Evolutionary conservation across 176 grass and related monocot species (phyloP).

Genomic region (Neostapfia colusana): DNA sequence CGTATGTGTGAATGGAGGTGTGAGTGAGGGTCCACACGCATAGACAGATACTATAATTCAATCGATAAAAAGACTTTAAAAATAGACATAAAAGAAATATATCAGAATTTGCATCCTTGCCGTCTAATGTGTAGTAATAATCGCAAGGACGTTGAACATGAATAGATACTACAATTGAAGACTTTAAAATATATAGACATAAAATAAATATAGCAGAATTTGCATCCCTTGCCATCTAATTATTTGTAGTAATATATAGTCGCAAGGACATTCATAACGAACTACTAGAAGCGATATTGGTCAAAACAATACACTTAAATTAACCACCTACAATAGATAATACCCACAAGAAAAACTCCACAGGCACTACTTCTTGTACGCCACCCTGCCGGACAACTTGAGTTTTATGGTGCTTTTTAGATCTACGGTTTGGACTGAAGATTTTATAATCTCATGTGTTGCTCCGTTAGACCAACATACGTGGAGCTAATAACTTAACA

Average conservation of each 20-base stretch:
- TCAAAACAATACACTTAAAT: too few species aligned
- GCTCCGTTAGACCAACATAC: conserved; percentile 10
- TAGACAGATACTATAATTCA: too few species aligned
- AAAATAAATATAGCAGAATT: too few species aligned
- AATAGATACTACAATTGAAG: too few species aligned
- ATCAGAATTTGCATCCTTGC: not conserved
- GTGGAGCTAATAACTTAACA: not conserved
- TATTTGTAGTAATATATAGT: not conserved
- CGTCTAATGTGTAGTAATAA: too few species aligned
- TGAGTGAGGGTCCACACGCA: too few species aligned
- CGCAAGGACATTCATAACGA: too few species aligned
- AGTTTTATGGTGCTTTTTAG: not conserved
- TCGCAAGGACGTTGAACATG: too few species aligned
- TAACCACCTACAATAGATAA: not conserved
- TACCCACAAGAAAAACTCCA: not conserved
- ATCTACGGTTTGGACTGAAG: not conserved
- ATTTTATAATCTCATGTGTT: not conserved
- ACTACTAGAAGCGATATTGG: not conserved
- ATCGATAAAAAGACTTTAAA: too few species aligned
- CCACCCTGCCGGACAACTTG: not conserved
- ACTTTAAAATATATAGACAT: too few species aligned
- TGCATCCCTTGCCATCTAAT: not conserved
- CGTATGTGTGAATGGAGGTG: too few species aligned
- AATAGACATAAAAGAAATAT: not conserved
- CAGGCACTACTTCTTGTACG: not conserved